A percentile compares a stretch with the other conserved stretches of the same genome.
Evolutionary conservation across 2,329 filamentous ascomycete genomes (phyloP).

Genomic region (Beauveria australis): DNA sequence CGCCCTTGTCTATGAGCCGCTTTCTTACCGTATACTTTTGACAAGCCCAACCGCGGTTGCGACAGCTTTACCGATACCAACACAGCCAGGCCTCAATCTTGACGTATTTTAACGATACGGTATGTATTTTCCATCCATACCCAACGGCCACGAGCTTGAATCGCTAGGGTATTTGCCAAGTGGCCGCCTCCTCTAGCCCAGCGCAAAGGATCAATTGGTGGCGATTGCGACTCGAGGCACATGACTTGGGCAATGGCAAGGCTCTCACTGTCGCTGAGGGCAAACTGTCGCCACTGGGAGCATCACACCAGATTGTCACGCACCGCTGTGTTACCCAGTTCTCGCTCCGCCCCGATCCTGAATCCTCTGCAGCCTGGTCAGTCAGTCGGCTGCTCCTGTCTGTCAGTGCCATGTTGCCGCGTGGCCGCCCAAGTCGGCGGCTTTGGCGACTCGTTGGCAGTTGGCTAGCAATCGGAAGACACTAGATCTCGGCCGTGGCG

Average conservation of each 20-base stretch:
- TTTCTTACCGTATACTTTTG: background rate
- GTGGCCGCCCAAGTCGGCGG: background rate
- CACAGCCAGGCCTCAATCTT: background rate
- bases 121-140: background rate
- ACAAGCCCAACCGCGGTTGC: background rate
- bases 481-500: slow-evolving; percentile 1
- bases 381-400: background rate
- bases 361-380: background rate
- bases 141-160: background rate
- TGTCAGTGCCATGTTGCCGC: background rate
- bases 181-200: background rate
- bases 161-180: background rate
- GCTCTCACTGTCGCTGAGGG: background rate
- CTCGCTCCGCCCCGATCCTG: background rate
- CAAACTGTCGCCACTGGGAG: background rate
- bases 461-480: background rate
- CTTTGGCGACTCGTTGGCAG: background rate
- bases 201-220: background rate
- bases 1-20: background rate
- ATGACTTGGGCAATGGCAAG: background rate
- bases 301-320: background rate
- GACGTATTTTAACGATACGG: background rate
- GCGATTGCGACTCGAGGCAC: background rate
- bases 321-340: background rate
- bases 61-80: background rate